A percentile compares a stretch with the other conserved stretches of the same genome.
These are phyloP conservation scores for Yarrowia hollandica DNA, from an alignment of 805 yeast species.

Conservation along the genomic window DNA sequence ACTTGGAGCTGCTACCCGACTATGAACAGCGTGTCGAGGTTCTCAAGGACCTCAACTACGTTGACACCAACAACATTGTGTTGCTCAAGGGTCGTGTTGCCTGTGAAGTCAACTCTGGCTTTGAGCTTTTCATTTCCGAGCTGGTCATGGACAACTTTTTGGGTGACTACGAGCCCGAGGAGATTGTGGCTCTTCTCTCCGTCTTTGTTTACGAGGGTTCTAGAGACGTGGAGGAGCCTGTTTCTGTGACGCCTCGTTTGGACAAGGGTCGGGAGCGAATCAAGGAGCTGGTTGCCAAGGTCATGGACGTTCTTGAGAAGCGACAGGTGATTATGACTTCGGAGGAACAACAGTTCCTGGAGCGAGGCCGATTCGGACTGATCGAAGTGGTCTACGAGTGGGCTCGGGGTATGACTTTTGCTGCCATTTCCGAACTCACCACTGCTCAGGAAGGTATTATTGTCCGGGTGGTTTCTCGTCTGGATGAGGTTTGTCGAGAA, in stretches of 20 bases:
- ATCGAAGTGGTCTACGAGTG: slow-evolving; percentile 96
- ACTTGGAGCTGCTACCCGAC: slow-evolving; percentile 86
- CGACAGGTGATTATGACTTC: slow-evolving; percentile 74
- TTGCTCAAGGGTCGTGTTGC: slow-evolving; percentile 86
- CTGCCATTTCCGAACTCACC: slow-evolving; percentile 85
- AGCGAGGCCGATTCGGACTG: slow-evolving; percentile 81
- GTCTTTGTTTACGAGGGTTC: slow-evolving; percentile 92
- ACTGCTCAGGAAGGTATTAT: slow-evolving; percentile 95
- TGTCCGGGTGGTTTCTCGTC: slow-evolving; percentile 89
- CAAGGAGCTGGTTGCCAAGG: slow-evolving; percentile 63
- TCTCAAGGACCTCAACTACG: slow-evolving; percentile 71
- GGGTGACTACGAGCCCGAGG: slow-evolving; percentile 92
- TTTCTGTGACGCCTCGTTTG: slow-evolving; percentile 77
- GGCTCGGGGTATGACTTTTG: slow-evolving; percentile 93
- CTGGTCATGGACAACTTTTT: slow-evolving; percentile 85
- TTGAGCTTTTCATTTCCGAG: slow-evolving; percentile 88
- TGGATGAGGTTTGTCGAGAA: slow-evolving; percentile 94
- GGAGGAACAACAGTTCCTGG: slow-evolving; percentile 83
- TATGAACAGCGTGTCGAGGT: slow-evolving; percentile 87
- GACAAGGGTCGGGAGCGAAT: slow-evolving; percentile 63
- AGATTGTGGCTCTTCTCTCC: slow-evolving; percentile 90
- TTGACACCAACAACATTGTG: slow-evolving; percentile 74
- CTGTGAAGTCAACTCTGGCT: slow-evolving; percentile 76
- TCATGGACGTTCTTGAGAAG: slow-evolving; percentile 60
- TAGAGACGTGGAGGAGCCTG: slow-evolving; percentile 59